phyloP scores from a whole-genome alignment of 352 stramenopile species.

The Pythium sukuiense region DNA sequence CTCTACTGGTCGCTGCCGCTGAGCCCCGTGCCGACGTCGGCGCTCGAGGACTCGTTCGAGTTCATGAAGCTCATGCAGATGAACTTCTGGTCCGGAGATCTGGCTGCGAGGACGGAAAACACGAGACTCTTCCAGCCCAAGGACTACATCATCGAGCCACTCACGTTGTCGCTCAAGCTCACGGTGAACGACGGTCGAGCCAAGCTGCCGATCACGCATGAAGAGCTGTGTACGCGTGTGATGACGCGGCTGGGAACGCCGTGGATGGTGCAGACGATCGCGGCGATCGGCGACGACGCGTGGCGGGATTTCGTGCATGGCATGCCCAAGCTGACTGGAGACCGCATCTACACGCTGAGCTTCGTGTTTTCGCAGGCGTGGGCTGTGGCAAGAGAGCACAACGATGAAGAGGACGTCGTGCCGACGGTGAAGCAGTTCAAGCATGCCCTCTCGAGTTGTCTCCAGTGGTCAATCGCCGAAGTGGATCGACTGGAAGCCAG shows the following conservation, averaged over 20 bases:
- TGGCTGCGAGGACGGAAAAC: constrained; percentile 21
- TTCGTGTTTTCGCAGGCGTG: constrained; percentile 88
- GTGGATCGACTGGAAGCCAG: constrained; percentile 58
- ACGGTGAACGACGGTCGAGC: constrained; percentile 81
- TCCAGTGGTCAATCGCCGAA: constrained; percentile 69
- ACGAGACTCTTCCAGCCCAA: constrained; percentile 40
- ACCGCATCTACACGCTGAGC: constrained; percentile 76
- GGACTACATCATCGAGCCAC: constrained; percentile 73
- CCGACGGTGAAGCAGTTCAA: constrained; percentile 76
- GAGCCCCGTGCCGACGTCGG: constrained; percentile 37
- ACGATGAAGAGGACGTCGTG: constrained; percentile 76
- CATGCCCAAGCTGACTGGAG: constrained; percentile 74
- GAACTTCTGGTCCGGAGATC: constrained; percentile 43
- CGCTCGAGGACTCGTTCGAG: constrained; percentile 49
- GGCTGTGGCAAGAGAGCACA: constrained; percentile 70
- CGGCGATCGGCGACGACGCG: constrained; percentile 60
- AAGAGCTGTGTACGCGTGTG: constrained; percentile 70
- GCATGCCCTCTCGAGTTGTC: constrained; percentile 64
- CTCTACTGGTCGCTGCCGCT: constrained; percentile 77
- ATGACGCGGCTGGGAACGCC: constrained; percentile 69
- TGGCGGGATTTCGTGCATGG: constrained; percentile 69
- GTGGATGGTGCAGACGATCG: constrained; percentile 80
- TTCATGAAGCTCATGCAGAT: constrained; percentile 76
- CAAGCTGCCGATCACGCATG: constrained; percentile 77
- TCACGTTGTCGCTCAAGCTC: constrained; percentile 78